Base-by-base conservation (phyloP, 73 alveolate genomes). In the Blepharisma japonicum region DNA sequence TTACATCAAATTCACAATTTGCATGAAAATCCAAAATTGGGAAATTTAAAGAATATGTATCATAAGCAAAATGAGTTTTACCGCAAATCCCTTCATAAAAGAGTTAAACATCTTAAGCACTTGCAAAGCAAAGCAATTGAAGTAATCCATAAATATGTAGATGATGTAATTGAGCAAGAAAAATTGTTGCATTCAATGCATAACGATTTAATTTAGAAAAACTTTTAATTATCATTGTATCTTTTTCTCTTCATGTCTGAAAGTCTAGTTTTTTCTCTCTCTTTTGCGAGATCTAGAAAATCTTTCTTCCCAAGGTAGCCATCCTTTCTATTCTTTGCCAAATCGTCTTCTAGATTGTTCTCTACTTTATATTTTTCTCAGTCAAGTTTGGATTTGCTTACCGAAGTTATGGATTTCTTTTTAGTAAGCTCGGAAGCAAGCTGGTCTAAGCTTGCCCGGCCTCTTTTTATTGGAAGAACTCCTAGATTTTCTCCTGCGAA, bases 391-490 rank as follows among this genome's bases (percentile, higher is more conserved):
- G 87, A 86, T 23, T 82, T 85, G 23, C 97, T 77, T 56, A 94
- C 94, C 46, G 85, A 89, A 68, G 92, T 92, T 78, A 94, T 94
- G 71, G 91, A 95, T 86, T 94, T 94, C 7, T 98, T 96, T 81
- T 94, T 94, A 6, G 98, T 98, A 71, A 91, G 90, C 83, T 95
- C 95, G 82, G 98, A 94, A 56, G 86, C 82, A 78, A 92, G 92
- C 90, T 87, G 45, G 80, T 61, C 74, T 18, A 61, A 25, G 23
- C 74, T 61, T 77, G 82, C 85, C 74, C 74, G 81, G 27, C 91
- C 81, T 39, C 82, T 84, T 18, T 78, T 85, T 8, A 84, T 84
- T 0, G 81, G 83, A 55, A 81, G 71, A 25, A 85, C 56, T 55
- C 71, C 68, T 8, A 78, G 89, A 11, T 80, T 78, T 4, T 85